These are phyloP conservation scores for Trichoderma gamsii DNA, from an alignment of 495 filamentous ascomycete species.

Conservation along the genomic window DNA sequence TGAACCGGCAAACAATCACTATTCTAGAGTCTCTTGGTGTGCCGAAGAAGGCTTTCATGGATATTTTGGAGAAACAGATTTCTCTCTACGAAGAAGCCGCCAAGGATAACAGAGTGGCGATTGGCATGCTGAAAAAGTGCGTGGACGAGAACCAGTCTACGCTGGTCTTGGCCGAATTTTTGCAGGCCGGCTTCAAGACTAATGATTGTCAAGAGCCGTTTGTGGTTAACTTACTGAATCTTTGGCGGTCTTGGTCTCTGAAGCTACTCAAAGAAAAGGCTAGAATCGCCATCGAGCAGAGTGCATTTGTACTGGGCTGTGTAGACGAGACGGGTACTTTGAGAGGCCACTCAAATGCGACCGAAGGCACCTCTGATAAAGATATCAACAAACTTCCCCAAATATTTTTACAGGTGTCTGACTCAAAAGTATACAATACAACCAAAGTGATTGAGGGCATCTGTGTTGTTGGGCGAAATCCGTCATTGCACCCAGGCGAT, in stretches of 20 bases:
- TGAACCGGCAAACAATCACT: slow-evolving; percentile 86
- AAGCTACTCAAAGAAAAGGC: slow-evolving; percentile 91
- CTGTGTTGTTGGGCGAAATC: slow-evolving; percentile 85
- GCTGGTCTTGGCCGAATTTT: slow-evolving; percentile 63
- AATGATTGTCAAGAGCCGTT: slow-evolving; percentile 64
- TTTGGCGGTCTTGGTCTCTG: slow-evolving; percentile 79
- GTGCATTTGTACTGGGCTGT: slow-evolving; percentile 84
- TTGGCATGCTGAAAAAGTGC: slow-evolving; percentile 59
- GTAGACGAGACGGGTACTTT: slow-evolving; percentile 77
- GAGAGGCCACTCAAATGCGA: slow-evolving; percentile 49
- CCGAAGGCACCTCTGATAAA: slow-evolving; percentile 22
- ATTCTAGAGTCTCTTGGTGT: slow-evolving; percentile 77
- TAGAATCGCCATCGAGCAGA: slow-evolving; percentile 69
- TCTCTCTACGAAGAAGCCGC: slow-evolving; percentile 60
- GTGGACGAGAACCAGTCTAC: slow-evolving; percentile 87
- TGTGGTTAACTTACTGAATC: slow-evolving; percentile 60
- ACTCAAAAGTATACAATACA: slow-evolving; percentile 40
- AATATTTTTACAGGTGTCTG: slow-evolving; percentile 78
- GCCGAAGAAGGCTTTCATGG: slow-evolving; percentile 56
- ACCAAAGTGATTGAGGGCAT: slow-evolving; percentile 67
- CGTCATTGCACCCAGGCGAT: slow-evolving; percentile 90
- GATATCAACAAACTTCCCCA: slow-evolving; percentile 58
- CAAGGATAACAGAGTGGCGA: slow-evolving; percentile 54
- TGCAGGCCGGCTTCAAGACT: slow-evolving; percentile 72
- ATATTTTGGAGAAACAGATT: slow-evolving; percentile 60